Base-by-base conservation (phyloP, 257 asterid genomes). In the Ophiorrhiza pumila region DNA sequence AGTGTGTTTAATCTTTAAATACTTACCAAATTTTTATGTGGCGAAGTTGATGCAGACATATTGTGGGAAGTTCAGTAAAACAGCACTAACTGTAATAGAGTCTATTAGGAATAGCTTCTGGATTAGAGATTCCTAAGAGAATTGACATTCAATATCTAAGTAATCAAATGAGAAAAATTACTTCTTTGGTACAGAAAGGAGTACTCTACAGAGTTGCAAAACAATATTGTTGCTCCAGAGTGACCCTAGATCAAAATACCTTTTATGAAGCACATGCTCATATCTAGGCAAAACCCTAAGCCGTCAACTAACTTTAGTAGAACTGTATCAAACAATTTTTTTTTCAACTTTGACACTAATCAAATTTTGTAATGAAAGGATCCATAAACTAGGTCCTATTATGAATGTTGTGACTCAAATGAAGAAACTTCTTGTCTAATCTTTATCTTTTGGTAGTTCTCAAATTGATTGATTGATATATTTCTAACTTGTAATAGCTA, bases 1-100 rank as follows among this genome's bases (percentile, higher is more conserved):
- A 78, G 85, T 82, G 56, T 65, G 18, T 62, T 65, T 31, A 12
- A 39, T 63, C 31, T 57, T 62, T 32, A 35, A 77, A 56, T 55
- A 46, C 25, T 35, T 27, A 42, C 27, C 14, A 39, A 32, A 37
- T 50, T 62, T 52, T 47, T 6, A 23, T 32, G 20, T 31, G 20
- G 20, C 31, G 49, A 46, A 45, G 59, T 47, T 22, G 29, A 35
- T 61, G 29, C 13, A 41, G 41, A 61, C 65, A 32, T 15, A 31
- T 37, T 29, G 61, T 20, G 13, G 43, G 23, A 61, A 15, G 45
- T 32, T 61, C 9, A 4, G 11, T 22, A n/a, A 64, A 41, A 23
- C 34, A 64, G 29, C n/a, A n/a, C 22, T 58, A 27, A 14, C 20
- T 58, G 0, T 29, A 25, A 27, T 18, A 23, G n/a, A n/a, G 69